Evolutionary conservation across 345 rosid species (phyloP).

Genomic region (Excoecaria agallocha): DNA sequence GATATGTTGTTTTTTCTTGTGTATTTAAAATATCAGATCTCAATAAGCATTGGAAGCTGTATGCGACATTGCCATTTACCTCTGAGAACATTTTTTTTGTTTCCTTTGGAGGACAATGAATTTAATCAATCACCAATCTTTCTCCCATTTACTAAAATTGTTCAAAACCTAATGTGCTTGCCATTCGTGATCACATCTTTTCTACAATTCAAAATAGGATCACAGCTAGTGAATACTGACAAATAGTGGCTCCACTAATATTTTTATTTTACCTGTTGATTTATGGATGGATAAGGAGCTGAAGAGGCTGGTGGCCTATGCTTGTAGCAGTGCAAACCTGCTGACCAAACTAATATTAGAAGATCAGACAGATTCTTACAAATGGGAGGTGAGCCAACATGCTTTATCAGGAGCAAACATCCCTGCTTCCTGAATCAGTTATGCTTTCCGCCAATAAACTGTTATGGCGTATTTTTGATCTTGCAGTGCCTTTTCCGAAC

Average conservation of each 20-base stretch:
- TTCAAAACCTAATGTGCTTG: not conserved
- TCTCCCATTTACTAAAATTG: not conserved
- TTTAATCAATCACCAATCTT: not conserved
- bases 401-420: not conserved
- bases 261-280: conserved; percentile 15
- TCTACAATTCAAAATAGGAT: not conserved
- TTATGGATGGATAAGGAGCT: conserved; percentile 56
- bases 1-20: not conserved
- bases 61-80: not conserved
- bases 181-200: not conserved
- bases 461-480: conserved; percentile 5
- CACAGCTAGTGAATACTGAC: not conserved
- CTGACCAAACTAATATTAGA: conserved; percentile 59
- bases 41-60: not conserved
- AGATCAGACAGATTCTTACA: conserved; percentile 50
- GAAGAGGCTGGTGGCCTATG: conserved; percentile 80
- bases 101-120: not conserved
- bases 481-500: conserved; percentile 85
- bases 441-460: conserved; percentile 7
- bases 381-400: conserved; percentile 76
- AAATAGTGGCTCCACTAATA: not conserved
- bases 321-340: conserved; percentile 79
- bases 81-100: not conserved
- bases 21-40: not conserved
- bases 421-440: conserved; percentile 6